Percentiles rank a stretch among this genome's conserved stretches.
Conservation (phyloP, 169 alveolate species). For the Cyclospora cayetanensis region DNA sequence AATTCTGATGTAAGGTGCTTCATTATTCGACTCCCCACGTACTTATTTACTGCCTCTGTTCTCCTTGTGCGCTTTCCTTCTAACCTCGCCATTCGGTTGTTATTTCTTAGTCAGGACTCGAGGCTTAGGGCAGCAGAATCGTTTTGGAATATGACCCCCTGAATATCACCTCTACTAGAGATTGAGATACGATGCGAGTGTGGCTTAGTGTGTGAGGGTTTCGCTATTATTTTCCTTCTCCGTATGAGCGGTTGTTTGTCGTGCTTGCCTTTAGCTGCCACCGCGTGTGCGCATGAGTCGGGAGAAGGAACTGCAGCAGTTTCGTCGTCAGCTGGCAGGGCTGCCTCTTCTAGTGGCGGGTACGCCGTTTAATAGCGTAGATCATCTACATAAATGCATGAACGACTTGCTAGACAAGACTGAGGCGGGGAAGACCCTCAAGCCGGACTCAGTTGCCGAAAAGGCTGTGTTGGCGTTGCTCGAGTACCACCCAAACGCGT, state of each 20-base stretch:
- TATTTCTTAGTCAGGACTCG: no score
- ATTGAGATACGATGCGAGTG: no score
- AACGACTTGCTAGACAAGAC: constrained; percentile 48
- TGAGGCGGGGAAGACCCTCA: neutral
- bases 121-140: no score
- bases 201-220: no score
- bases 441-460: constrained; percentile 35
- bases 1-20: neutral
- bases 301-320: constrained; percentile 59
- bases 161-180: no score
- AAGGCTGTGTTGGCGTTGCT: constrained; percentile 49
- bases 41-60: no score
- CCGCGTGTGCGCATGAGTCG: constrained; percentile 23
- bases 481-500: constrained; percentile 49
- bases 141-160: no score
- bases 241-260: neutral
- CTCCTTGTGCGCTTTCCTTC: no score
- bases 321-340: constrained; percentile 41
- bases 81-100: no score
- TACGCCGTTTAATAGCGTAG: constrained; percentile 36
- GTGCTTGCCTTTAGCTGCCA: constrained; percentile 21
- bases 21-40: no score
- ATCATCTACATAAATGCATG: constrained; percentile 41
- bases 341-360: constrained; percentile 40
- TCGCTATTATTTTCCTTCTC: neutral